Evolutionary conservation across 78 protist genomes (phyloP), one percentile per base, ranked within the genome.

Genomic region (Dictyostelium brefeldianum): DNA sequence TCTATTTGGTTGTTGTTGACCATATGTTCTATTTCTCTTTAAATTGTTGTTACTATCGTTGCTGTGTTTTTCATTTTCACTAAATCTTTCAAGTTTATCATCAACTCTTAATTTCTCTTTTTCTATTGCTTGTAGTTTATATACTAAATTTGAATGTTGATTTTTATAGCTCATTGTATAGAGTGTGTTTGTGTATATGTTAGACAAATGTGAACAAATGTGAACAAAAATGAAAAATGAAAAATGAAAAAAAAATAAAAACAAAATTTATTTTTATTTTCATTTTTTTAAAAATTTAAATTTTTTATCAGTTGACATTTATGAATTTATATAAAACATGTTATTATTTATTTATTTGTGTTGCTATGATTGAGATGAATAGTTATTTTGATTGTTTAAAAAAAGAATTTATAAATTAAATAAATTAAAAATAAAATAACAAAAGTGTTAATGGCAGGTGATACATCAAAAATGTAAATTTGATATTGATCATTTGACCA

Each of bases 51-150:
- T 47, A 67, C 31, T 67, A 29, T 64, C 12, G 56, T 3, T 51
- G 15, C 29, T 36, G 25, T 81, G 6, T 57, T 69, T 43, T 7
- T 85, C 64, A 4, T 51, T 31, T 27, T 85, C 83, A 31, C 31
- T 12, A 2, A 87, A 5, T 36, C 17, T 46, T 54, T 87, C 93
- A 50, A 87, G 46, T n/a, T 29, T 74, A 65, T 75, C 54, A 10
- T 87, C 93, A 5, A 64, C 84, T 25, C 31, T 53, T 18, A 27
- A 47, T 64, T 70, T 87, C 27, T 74, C 85, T 46, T 54, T 43
- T 25, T 87, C 93, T 18, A 87, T 54, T 9, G 70, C 25, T 51
- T 78, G 25, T 2, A 78, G 3, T 56, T 78, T 36, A 36, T 56
- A 10, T 12, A 78, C 59, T 56, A 78, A 47, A 17, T 54, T 51